Percentiles rank a stretch among this genome's conserved stretches.
Conservation (phyloP, 2,329 filamentous ascomycete species). For the Aspergillus jensenii region DNA sequence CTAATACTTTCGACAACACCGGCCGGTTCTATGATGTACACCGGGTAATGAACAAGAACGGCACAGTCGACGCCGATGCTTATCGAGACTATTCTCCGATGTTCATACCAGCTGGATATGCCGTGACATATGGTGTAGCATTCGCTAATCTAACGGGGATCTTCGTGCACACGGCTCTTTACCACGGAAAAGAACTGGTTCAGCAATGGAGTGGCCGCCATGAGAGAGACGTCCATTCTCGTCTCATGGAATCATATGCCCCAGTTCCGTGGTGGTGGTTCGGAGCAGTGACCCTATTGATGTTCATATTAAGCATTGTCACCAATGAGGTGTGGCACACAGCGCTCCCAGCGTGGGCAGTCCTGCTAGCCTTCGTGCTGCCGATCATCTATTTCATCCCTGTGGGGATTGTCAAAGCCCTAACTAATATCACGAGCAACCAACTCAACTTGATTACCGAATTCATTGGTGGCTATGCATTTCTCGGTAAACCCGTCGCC, state of each 20-base stretch:
- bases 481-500: slow-evolving; percentile 47
- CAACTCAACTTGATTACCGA: slow-evolving; percentile 49
- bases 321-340: slow-evolving; percentile 47
- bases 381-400: slow-evolving; percentile 49
- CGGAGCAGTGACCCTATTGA: slow-evolving; percentile 35
- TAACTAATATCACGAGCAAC: slow-evolving; percentile 52
- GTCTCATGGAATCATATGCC: slow-evolving; percentile 43
- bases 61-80: slow-evolving; percentile 58
- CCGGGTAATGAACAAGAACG: slow-evolving; percentile 57
- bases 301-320: slow-evolving; percentile 38
- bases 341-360: slow-evolving; percentile 46
- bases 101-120: slow-evolving; percentile 62
- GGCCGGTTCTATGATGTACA: slow-evolving; percentile 60
- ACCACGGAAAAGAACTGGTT: slow-evolving; percentile 39
- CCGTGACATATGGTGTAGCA: slow-evolving; percentile 57
- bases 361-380: slow-evolving; percentile 46
- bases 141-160: slow-evolving; percentile 67
- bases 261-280: slow-evolving; percentile 51
- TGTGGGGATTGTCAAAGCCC: slow-evolving; percentile 49
- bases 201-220: slow-evolving; percentile 34
- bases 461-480: slow-evolving; percentile 51
- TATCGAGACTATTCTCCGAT: slow-evolving; percentile 67
- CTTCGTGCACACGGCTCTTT: slow-evolving; percentile 40
- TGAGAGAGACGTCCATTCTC: slow-evolving; percentile 43
- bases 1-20: slow-evolving; percentile 64